Conservation (phyloP, 371 early-diverging fungal genomes). For the Cokeromyces recurvatus region DNA sequence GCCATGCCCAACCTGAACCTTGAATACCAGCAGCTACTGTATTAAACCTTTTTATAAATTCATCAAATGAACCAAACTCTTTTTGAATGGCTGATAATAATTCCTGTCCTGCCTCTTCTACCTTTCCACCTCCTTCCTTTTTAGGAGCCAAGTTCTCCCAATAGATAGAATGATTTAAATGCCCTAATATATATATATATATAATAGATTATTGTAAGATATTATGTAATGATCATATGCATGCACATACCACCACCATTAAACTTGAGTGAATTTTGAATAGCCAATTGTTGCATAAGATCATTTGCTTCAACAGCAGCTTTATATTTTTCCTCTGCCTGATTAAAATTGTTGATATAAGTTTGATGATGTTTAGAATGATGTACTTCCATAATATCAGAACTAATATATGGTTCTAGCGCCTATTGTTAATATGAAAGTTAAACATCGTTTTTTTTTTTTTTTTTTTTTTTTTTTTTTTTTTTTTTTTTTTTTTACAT, state of each 20-base stretch:
- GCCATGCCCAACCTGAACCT: conserved; percentile 99
- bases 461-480: too few species aligned
- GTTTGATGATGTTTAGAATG: conserved; percentile 95
- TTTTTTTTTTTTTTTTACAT: too few species aligned
- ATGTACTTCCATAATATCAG: conserved; percentile 96
- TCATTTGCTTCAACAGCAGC: conserved; percentile 69
- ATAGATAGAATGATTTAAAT: conserved; percentile 97
- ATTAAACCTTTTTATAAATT: conserved; percentile 79
- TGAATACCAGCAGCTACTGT: conserved; percentile 83
- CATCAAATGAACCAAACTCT: conserved; percentile 86
- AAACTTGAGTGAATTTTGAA: conserved; percentile 85
- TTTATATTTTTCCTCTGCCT: conserved; percentile 67
- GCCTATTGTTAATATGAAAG: too few species aligned
- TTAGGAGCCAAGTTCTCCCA: conserved; percentile 93
- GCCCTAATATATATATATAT: too few species aligned
- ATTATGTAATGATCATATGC: too few species aligned
- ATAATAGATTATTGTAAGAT: too few species aligned
- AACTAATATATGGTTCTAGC: conserved; percentile 89
- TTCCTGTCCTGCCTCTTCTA: conserved; percentile 18
- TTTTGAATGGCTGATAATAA: conserved; percentile 53
- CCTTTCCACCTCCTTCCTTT: conserved; percentile 23
- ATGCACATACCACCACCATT: conserved; percentile 82
- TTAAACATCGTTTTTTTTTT: too few species aligned
- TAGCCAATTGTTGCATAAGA: conserved; percentile 63
- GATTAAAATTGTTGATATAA: conserved; percentile 56